Conservation (phyloP, 805 yeast species). For the Starmerella apis region DNA sequence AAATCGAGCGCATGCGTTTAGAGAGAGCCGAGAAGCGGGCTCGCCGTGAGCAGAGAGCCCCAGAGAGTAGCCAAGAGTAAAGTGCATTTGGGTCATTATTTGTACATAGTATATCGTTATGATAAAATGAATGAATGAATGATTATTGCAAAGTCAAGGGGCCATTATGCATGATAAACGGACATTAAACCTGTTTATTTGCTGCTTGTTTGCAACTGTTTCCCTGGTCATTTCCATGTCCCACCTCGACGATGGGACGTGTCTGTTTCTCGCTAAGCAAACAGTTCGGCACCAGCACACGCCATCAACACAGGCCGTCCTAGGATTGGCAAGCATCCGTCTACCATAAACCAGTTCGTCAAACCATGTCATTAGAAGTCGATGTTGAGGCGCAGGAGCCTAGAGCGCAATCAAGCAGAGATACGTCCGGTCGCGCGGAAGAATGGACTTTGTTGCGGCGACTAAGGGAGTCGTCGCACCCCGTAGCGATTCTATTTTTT, state of each 20-base stretch:
- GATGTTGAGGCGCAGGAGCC: conserved; percentile 18
- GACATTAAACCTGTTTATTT: background rate
- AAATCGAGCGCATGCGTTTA: conserved; percentile 72
- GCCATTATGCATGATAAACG: background rate
- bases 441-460: conserved; percentile 36
- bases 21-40: conserved; percentile 40
- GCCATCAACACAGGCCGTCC: background rate
- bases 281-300: background rate
- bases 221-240: no score
- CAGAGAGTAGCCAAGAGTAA: background rate
- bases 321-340: no score
- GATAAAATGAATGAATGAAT: background rate
- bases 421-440: conserved; percentile 9
- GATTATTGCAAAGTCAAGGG: background rate
- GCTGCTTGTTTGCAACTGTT: background rate
- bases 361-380: conserved; percentile 17
- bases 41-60: background rate
- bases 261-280: background rate
- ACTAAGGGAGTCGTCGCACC: conserved; percentile 66
- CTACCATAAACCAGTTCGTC: background rate
- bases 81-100: background rate
- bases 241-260: no score
- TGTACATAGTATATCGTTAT: background rate
- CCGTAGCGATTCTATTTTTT: conserved; percentile 60
- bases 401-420: background rate